A percentile compares a stretch with the other conserved stretches of the same genome.
Evolutionary conservation across 352 stramenopile genomes (phyloP).

Genomic region (Phytophthora brassicae): DNA sequence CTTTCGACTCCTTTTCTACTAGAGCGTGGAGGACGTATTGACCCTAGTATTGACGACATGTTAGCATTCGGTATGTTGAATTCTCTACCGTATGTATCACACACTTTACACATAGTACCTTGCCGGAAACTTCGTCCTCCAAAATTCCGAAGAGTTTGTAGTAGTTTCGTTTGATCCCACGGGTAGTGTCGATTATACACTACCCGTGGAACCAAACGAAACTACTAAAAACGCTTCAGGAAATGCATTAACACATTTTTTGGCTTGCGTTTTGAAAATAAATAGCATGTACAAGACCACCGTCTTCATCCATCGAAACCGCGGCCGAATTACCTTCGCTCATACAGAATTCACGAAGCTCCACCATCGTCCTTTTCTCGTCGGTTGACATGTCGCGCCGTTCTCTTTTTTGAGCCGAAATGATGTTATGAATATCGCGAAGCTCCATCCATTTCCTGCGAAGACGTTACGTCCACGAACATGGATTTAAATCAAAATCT

Average conservation of each 20-base stretch:
- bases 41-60: conserved; percentile 4
- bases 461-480: too few species aligned
- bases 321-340: background rate
- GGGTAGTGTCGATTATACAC: conserved; percentile 7
- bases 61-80: background rate
- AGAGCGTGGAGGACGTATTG: conserved; percentile 21
- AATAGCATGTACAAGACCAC: background rate
- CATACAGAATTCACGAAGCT: conserved; percentile 16
- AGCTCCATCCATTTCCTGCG: conserved; percentile 11
- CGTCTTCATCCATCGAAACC: conserved; percentile 7
- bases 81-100: too few species aligned
- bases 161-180: background rate
- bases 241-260: conserved; percentile 22
- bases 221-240: conserved; percentile 15
- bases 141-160: conserved; percentile 24
- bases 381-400: background rate
- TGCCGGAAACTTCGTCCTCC: conserved; percentile 13
- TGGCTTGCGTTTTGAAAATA: conserved; percentile 10
- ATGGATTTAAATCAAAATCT: too few species aligned
- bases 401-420: background rate
- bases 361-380: background rate
- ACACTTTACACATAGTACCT: background rate
- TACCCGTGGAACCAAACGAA: too few species aligned
- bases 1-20: conserved; percentile 3
- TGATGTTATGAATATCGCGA: conserved; percentile 13